Percentiles rank a stretch among this genome's conserved stretches.
Conservation (phyloP, 169 alveolate genomes). For the Babesia caballi region DNA sequence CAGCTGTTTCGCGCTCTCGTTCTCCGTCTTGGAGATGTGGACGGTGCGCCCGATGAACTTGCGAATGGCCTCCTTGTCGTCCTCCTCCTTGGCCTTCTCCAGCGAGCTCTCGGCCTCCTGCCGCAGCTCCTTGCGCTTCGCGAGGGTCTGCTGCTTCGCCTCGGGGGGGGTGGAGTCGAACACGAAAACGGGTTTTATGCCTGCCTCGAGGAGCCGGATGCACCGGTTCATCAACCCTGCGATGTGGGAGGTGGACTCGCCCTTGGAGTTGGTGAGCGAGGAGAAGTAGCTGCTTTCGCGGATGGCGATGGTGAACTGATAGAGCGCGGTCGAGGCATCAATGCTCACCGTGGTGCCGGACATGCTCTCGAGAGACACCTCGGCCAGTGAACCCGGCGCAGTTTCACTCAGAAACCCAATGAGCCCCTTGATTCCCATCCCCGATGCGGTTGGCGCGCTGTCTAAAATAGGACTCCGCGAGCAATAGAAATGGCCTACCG, state of each 20-base stretch:
- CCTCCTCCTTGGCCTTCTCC: slow-evolving; percentile 85
- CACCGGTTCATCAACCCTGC: slow-evolving; percentile 86
- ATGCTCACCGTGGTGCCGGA: slow-evolving; percentile 90
- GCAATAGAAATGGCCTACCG: no score
- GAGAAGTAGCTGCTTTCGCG: slow-evolving; percentile 79
- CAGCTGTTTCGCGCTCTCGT: slow-evolving; percentile 89
- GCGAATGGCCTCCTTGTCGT: slow-evolving; percentile 90
- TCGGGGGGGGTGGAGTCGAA: slow-evolving; percentile 99
- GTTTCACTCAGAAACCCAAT: slow-evolving; percentile 86
- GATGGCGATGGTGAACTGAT: slow-evolving; percentile 91
- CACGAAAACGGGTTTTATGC: slow-evolving; percentile 94
- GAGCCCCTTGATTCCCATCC: slow-evolving; percentile 92
- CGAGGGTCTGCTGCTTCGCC: slow-evolving; percentile 83
- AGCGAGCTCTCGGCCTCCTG: slow-evolving; percentile 86
- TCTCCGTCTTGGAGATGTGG: slow-evolving; percentile 88
- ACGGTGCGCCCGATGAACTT: slow-evolving; percentile 90
- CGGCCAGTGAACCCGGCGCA: slow-evolving; percentile 83
- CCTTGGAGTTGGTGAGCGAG: slow-evolving; percentile 88
- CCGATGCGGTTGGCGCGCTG: not conserved
- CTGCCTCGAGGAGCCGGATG: slow-evolving; percentile 85
- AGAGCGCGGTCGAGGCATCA: slow-evolving; percentile 94
- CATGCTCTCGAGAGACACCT: slow-evolving; percentile 71
- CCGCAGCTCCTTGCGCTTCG: slow-evolving; percentile 83
- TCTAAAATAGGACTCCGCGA: not conserved
- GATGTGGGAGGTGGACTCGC: slow-evolving; percentile 89